These are phyloP conservation scores for Mallotus japonicus DNA, from an alignment of 441 rosid genomes.

Conservation along the genomic window DNA sequence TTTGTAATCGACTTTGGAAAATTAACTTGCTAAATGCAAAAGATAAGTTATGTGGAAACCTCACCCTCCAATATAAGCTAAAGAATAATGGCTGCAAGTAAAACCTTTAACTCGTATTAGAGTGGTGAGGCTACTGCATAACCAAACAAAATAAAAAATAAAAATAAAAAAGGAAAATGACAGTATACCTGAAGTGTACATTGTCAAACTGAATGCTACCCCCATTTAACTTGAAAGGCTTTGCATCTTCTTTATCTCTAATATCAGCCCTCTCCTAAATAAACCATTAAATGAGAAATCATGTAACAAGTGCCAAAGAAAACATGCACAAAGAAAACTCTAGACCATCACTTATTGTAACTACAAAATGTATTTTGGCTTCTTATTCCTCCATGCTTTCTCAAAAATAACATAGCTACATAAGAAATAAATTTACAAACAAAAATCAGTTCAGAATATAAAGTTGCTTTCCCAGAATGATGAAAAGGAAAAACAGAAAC, in stretches of 20 bases:
- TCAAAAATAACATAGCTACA: neutral
- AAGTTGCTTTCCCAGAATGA: neutral
- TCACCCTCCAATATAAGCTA: too few species aligned
- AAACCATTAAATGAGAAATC: constrained; percentile 23
- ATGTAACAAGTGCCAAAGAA: neutral
- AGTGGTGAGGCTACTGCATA: constrained; percentile 1
- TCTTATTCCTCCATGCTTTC: neutral
- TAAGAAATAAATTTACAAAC: neutral
- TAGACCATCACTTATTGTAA: neutral
- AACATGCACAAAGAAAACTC: neutral
- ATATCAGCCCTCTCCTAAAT: constrained; percentile 80
- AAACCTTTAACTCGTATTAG: neutral
- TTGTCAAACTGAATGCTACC: constrained; percentile 78
- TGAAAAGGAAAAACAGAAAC: neutral
- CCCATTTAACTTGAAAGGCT: constrained; percentile 61
- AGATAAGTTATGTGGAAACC: neutral
- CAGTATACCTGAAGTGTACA: constrained; percentile 76
- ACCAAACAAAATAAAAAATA: neutral
- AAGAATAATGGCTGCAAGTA: neutral
- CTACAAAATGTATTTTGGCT: neutral
- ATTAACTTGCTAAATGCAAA: neutral
- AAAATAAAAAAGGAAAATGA: constrained; percentile 5
- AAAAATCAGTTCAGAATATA: neutral
- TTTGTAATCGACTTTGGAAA: neutral
- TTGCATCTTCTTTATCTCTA: constrained; percentile 54